These are phyloP conservation scores for Skeletonema potamos DNA, from an alignment of 108 stramenopile species.

Conservation along the genomic window DNA sequence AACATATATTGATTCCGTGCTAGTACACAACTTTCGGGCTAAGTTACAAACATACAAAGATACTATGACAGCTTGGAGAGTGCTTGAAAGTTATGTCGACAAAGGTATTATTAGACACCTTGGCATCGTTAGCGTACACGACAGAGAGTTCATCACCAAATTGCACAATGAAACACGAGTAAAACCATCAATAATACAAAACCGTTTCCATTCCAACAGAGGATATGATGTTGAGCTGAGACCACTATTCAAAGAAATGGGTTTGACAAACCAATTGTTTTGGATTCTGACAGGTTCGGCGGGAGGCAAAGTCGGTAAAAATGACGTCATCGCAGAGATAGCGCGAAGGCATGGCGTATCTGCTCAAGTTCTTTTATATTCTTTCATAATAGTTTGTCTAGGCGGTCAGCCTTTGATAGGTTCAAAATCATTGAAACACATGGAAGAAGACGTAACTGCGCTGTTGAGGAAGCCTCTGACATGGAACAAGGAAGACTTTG, in stretches of 20 bases:
- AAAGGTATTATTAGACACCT: slow-evolving; percentile 32
- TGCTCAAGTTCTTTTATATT: slow-evolving; percentile 25
- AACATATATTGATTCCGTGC: slow-evolving; percentile 38
- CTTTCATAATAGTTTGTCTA: slow-evolving; percentile 18
- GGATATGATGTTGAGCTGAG: slow-evolving; percentile 31
- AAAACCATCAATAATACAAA: slow-evolving; percentile 45
- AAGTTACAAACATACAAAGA: slow-evolving; percentile 34
- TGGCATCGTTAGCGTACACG: slow-evolving; percentile 44
- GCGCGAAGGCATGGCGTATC: slow-evolving; percentile 28
- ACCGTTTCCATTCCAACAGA: slow-evolving; percentile 47
- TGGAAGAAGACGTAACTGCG: slow-evolving; percentile 32
- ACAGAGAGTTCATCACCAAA: slow-evolving; percentile 26
- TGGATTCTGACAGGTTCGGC: slow-evolving; percentile 38
- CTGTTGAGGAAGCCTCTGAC: slow-evolving; percentile 7
- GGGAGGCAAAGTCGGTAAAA: slow-evolving; percentile 26
- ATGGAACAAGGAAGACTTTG: slow-evolving; percentile 21
- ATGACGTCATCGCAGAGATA: slow-evolving; percentile 12
- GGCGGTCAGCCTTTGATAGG: slow-evolving; percentile 34
- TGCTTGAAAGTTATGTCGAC: slow-evolving; percentile 43
- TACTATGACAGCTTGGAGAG: slow-evolving; percentile 38
- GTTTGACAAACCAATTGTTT: slow-evolving; percentile 24
- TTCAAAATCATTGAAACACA: slow-evolving; percentile 12
- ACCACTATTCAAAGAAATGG: slow-evolving; percentile 18
- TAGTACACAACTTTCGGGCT: slow-evolving; percentile 53
- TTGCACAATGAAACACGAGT: slow-evolving; percentile 26